Evolutionary conservation across 148 eudicot genomes (phyloP).

Genomic region (Nepenthes gracilis): DNA sequence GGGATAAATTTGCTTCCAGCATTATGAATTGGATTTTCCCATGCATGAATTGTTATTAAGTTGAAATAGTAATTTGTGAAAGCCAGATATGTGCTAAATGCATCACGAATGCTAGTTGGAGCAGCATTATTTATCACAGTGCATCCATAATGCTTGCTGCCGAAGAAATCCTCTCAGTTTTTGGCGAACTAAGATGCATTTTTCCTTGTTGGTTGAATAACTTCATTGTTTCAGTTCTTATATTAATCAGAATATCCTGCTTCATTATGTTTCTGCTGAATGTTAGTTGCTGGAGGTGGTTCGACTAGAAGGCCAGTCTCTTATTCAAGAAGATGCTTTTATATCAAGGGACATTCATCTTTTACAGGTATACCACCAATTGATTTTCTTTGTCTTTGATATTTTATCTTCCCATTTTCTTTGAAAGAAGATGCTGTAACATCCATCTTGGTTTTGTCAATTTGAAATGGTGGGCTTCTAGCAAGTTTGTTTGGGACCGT

Average conservation of each 20-base stretch:
- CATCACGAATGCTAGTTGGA: constrained; percentile 1
- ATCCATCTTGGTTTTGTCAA: too few species aligned
- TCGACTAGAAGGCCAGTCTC: constrained; percentile 88
- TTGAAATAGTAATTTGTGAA: constrained; percentile 92
- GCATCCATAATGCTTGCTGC: too few species aligned
- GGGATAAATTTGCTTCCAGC: constrained; percentile 65
- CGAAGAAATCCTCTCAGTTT: too few species aligned
- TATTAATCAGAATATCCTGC: not conserved
- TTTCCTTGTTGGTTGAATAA: too few species aligned
- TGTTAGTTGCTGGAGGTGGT: constrained; percentile 77
- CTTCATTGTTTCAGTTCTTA: constrained; percentile 24
- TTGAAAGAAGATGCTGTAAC: not conserved
- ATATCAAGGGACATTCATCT: constrained; percentile 75
- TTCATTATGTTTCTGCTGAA: not conserved
- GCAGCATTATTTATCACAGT: too few species aligned
- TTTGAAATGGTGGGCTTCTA: too few species aligned
- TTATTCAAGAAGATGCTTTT: constrained; percentile 69
- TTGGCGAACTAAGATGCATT: too few species aligned
- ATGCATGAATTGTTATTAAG: constrained; percentile 66
- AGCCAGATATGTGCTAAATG: constrained; percentile 42
- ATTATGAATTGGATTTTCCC: constrained; percentile 51
- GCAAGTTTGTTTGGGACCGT: too few species aligned
- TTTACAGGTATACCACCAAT: constrained; percentile 45
- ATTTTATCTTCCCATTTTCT: not conserved
- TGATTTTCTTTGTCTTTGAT: not conserved